A percentile compares a stretch with the other conserved stretches of the same genome.
Conservation (phyloP, 129 eudicot species). For the Mikania micrantha region DNA sequence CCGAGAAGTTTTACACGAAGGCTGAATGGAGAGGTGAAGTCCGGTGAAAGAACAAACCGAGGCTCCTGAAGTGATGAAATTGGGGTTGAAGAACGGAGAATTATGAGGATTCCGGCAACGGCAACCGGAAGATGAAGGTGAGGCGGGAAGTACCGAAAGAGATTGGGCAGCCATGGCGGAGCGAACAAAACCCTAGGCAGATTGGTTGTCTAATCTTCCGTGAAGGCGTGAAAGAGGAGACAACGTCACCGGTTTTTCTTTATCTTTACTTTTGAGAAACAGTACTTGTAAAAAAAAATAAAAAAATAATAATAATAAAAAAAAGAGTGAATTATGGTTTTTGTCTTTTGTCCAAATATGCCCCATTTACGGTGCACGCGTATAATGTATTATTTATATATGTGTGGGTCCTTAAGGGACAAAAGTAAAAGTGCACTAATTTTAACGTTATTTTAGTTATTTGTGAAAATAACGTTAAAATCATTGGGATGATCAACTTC, state of each 20-base stretch:
- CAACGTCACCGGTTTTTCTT: not conserved
- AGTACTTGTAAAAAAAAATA: too few relatives aligned
- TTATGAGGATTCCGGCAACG: slow-evolving; percentile 16
- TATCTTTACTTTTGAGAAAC: not conserved
- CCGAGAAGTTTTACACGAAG: slow-evolving; percentile 9
- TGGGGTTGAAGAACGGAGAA: slow-evolving; percentile 1
- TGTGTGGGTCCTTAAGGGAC: too few relatives aligned
- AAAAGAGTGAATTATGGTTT: too few relatives aligned
- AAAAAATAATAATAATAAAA: too few relatives aligned
- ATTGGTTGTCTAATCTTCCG: not conserved
- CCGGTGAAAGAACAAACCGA: slow-evolving; percentile 33
- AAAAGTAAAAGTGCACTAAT: too few relatives aligned
- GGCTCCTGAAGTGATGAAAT: not conserved
- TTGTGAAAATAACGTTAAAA: too few relatives aligned
- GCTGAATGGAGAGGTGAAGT: slow-evolving; percentile 32
- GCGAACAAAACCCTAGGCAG: slow-evolving; percentile 27
- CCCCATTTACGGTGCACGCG: too few relatives aligned
- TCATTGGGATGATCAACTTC: too few relatives aligned
- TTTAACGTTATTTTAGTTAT: too few relatives aligned
- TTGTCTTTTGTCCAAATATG: too few relatives aligned
- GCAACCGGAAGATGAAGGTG: slow-evolving; percentile 27
- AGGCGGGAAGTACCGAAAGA: slow-evolving; percentile 30
- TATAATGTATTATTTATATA: too few relatives aligned
- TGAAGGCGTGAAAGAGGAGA: not conserved
- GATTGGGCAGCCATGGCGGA: slow-evolving; percentile 51